Conservation (phyloP, 495 filamentous ascomycete genomes). For the Collariella sp. region DNA sequence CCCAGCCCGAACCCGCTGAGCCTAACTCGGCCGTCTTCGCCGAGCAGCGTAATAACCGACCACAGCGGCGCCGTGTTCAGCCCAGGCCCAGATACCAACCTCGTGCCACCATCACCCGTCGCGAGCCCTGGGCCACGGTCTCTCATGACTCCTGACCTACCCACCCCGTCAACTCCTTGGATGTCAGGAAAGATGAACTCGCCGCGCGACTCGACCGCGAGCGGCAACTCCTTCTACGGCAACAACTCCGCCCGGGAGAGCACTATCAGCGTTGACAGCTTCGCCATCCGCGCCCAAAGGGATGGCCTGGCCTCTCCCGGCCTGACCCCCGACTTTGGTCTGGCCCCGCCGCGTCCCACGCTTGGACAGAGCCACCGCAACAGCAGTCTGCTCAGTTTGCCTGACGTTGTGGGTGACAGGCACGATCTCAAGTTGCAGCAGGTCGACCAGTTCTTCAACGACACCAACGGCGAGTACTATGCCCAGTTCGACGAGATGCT, state of each 20-base stretch:
- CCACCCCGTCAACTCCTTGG: slow-evolving; percentile 18
- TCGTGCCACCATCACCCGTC: slow-evolving; percentile 12
- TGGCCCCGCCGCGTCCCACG: slow-evolving; percentile 23
- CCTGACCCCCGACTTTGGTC: slow-evolving; percentile 16
- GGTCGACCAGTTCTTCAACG: slow-evolving; percentile 61
- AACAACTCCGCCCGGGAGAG: slow-evolving; percentile 24
- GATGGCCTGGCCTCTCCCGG: slow-evolving; percentile 34
- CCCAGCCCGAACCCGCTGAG: slow-evolving; percentile 3
- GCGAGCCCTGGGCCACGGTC: slow-evolving; percentile 4
- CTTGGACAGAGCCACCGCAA: slow-evolving; percentile 23
- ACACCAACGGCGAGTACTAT: slow-evolving; percentile 50
- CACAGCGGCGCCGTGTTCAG: slow-evolving; percentile 7
- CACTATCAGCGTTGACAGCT: slow-evolving; percentile 33
- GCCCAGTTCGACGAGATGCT: slow-evolving; percentile 49
- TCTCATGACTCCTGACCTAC: slow-evolving; percentile 19
- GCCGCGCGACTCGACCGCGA: slow-evolving; percentile 20
- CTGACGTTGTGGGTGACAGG: slow-evolving; percentile 52
- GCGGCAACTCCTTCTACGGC: slow-evolving; percentile 19
- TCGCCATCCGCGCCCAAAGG: slow-evolving; percentile 28
- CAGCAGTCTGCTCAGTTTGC: slow-evolving; percentile 39
- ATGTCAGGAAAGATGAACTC: slow-evolving; percentile 16
- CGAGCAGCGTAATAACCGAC: slow-evolving; percentile 15
- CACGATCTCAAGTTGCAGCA: slow-evolving; percentile 56
- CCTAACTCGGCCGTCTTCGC: slow-evolving; percentile 19
- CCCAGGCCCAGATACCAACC: slow-evolving; percentile 13